Conservation (phyloP, 2,329 filamentous ascomycete genomes). For the Hymenoscyphus infarciens region DNA sequence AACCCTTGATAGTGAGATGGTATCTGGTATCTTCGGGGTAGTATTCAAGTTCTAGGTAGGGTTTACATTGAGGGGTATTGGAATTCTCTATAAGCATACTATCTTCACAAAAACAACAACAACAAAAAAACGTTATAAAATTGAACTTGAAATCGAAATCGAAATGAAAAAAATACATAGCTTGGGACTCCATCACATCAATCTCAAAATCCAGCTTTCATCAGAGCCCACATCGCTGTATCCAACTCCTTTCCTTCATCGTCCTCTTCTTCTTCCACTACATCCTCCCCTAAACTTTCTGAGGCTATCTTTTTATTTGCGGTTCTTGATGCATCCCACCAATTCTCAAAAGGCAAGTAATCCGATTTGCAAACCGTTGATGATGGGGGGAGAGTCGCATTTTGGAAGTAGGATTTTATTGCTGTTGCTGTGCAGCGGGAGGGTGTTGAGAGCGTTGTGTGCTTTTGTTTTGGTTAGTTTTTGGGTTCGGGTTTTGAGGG, state of each 20-base stretch:
- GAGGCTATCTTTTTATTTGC: background rate
- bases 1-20: too few relatives aligned
- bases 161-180: too few relatives aligned
- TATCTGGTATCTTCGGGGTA: too few relatives aligned
- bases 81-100: too few relatives aligned
- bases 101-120: too few relatives aligned
- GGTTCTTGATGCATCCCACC: background rate
- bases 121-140: too few relatives aligned
- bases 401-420: constrained; percentile 40
- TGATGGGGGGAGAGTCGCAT: constrained; percentile 41
- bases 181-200: too few relatives aligned
- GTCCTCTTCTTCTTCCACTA: too few relatives aligned
- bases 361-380: constrained; percentile 47
- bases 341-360: constrained; percentile 39
- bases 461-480: constrained; percentile 36
- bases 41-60: too few relatives aligned
- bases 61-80: too few relatives aligned
- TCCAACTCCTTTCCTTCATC: background rate
- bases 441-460: constrained; percentile 42
- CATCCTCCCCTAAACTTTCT: too few relatives aligned
- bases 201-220: background rate
- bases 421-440: constrained; percentile 36
- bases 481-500: background rate
- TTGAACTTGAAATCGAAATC: too few relatives aligned
- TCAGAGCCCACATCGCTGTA: background rate